Percentiles rank a stretch among this genome's conserved stretches.
Evolutionary conservation across 1,284 basidiomycete species (phyloP).

Genomic region (Trichosporon sp.): DNA sequence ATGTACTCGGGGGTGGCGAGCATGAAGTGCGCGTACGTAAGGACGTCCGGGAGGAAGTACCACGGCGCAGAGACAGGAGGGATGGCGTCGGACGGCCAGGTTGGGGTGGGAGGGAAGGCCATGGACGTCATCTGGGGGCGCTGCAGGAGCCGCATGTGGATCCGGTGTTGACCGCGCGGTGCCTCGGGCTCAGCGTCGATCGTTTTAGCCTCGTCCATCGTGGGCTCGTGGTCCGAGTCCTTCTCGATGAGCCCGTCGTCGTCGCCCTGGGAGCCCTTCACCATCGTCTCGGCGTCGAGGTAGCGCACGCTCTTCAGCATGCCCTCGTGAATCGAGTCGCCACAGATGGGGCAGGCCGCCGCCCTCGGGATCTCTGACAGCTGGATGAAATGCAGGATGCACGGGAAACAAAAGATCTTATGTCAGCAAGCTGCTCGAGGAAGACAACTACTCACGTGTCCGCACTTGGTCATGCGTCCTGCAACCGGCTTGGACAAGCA

Average conservation of each 20-base stretch:
- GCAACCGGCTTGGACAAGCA: constrained; percentile 80
- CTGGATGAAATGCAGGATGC: constrained; percentile 72
- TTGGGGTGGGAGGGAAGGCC: constrained; percentile 83
- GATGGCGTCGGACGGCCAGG: constrained; percentile 91
- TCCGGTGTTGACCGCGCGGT: constrained; percentile 26
- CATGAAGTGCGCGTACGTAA: constrained; percentile 89
- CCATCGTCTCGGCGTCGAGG: constrained; percentile 43
- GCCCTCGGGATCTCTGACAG: constrained; percentile 74
- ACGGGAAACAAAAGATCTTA: constrained; percentile 25
- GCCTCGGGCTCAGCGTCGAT: constrained; percentile 40
- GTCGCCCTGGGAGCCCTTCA: constrained; percentile 29
- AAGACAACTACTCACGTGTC: constrained; percentile 66
- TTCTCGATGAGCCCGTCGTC: constrained; percentile 14
- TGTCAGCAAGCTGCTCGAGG: background rate
- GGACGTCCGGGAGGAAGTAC: constrained; percentile 91
- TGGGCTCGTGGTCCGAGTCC: constrained; percentile 5
- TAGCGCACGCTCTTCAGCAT: constrained; percentile 85
- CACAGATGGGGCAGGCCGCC: constrained; percentile 91
- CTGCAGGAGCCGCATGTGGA: constrained; percentile 86
- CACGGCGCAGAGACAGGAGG: constrained; percentile 82
- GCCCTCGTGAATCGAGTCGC: constrained; percentile 83
- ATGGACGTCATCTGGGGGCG: constrained; percentile 91
- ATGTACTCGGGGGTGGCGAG: constrained; percentile 85
- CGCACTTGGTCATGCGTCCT: constrained; percentile 94
- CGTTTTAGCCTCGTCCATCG: constrained; percentile 40